A percentile compares a stretch with the other conserved stretches of the same genome.
phyloP scores from a whole-genome alignment of 768 basidiomycete genomes.

The Russula ochroleuca region DNA sequence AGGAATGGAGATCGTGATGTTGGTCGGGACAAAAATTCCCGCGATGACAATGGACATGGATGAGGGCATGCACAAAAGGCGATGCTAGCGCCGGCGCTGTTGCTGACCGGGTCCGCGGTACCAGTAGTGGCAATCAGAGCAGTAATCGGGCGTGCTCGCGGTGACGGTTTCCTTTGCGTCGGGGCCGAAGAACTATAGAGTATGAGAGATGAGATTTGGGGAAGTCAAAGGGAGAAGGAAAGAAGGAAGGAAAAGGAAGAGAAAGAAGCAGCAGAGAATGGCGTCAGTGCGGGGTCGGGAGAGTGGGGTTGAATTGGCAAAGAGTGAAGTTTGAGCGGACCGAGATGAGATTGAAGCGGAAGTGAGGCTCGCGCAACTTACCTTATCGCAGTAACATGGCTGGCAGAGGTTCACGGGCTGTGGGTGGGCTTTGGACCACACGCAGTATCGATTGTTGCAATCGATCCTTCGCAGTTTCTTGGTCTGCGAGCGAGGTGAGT shows the following conservation, averaged over 20 bases:
- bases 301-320: background rate
- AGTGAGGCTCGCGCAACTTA: conserved; percentile 31
- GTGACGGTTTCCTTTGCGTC: conserved; percentile 62
- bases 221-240: background rate
- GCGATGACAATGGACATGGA: background rate
- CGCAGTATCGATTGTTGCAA: conserved; percentile 46
- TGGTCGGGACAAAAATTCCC: background rate
- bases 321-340: conserved; percentile 3
- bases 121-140: conserved; percentile 34
- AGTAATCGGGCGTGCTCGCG: conserved; percentile 42
- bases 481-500: conserved; percentile 39
- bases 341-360: conserved; percentile 19
- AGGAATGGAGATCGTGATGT: conserved; percentile 5
- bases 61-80: background rate
- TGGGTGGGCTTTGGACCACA: conserved; percentile 40
- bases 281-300: conserved; percentile 14
- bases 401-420: conserved; percentile 34
- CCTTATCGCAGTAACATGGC: conserved; percentile 44
- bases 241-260: background rate
- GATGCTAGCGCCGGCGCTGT: conserved; percentile 25
- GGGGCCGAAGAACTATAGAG: conserved; percentile 65
- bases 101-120: conserved; percentile 29
- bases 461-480: conserved; percentile 49
- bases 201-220: too few relatives aligned
- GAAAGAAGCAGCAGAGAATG: conserved; percentile 8